Conservation (phyloP, 169 alveolate species). For the Pseudocohnilembus persalinus region DNA sequence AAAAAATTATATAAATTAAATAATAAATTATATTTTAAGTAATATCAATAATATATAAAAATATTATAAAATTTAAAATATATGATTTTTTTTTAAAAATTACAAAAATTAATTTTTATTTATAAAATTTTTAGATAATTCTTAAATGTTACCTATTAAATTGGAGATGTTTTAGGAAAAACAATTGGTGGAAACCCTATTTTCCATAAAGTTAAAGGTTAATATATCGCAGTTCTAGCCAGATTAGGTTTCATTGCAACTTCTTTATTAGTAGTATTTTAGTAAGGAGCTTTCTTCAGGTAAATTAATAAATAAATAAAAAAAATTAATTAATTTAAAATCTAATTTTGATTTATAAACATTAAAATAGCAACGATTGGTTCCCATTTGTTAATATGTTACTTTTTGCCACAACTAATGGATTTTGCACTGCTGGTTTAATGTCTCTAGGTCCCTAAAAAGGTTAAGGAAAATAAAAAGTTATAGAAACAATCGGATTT, state of each 20-base stretch:
- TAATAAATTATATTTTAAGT: slow-evolving; percentile 3
- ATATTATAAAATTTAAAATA: not conserved
- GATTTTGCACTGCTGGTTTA: slow-evolving; percentile 17
- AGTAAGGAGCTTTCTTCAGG: not conserved
- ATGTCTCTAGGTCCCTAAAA: slow-evolving; percentile 14
- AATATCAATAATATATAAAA: slow-evolving; percentile 2
- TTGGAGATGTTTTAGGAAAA: slow-evolving; percentile 26
- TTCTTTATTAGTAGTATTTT: not conserved
- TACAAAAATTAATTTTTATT: not conserved
- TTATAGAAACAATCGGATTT: slow-evolving; percentile 12
- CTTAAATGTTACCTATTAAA: slow-evolving; percentile 1
- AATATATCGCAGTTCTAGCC: not conserved
- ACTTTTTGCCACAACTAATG: slow-evolving; percentile 1
- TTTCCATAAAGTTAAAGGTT: not conserved
- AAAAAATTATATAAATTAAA: not conserved
- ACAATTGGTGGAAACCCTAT: not conserved
- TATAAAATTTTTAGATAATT: not conserved
- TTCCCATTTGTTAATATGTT: slow-evolving; percentile 18
- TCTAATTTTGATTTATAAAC: no score
- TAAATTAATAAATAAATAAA: no score
- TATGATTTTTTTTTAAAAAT: not conserved
- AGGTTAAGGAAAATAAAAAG: not conserved
- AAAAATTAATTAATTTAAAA: no score
- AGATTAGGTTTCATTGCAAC: slow-evolving; percentile 21
- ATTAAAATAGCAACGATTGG: slow-evolving; percentile 1